A percentile compares a stretch with the other conserved stretches of the same genome.
Conservation (phyloP, 805 yeast genomes). For the Starmerella sirachaensis region DNA sequence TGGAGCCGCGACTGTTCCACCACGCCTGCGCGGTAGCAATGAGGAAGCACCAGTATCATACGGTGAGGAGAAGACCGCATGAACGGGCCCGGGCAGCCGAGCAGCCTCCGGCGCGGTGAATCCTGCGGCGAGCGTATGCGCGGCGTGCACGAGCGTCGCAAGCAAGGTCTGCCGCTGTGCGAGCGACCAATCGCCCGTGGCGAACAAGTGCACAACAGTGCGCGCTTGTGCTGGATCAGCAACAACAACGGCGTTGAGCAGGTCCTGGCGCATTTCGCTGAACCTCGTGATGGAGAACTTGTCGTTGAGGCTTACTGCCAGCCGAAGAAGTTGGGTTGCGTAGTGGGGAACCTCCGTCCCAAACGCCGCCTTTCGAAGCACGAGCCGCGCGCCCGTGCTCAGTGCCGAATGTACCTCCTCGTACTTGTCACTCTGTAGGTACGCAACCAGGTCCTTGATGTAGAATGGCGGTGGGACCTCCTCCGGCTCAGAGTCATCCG, state of each 20-base stretch:
- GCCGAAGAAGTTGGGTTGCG: conserved; percentile 41
- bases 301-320: conserved; percentile 45
- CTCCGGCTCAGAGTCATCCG: conserved; percentile 22
- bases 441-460: conserved; percentile 55
- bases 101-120: conserved; percentile 32
- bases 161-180: conserved; percentile 64
- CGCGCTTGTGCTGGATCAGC: conserved; percentile 38
- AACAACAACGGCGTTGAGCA: conserved; percentile 52
- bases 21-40: too few relatives aligned
- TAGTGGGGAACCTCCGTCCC: conserved; percentile 52
- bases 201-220: conserved; percentile 35
- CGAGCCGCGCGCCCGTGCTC: conserved; percentile 43
- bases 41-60: conserved; percentile 14
- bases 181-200: conserved; percentile 66
- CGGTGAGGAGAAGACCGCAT: conserved; percentile 30
- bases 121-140: conserved; percentile 65
- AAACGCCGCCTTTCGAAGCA: conserved; percentile 50
- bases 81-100: conserved; percentile 40
- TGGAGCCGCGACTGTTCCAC: too few relatives aligned
- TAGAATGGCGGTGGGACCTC: conserved; percentile 47
- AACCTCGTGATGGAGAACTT: conserved; percentile 46
- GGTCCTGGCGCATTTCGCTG: conserved; percentile 51
- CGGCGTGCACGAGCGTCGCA: conserved; percentile 56
- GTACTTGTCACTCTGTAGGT: conserved; percentile 37
- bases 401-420: conserved; percentile 43